Conservation (phyloP, 1,284 basidiomycete genomes). For the Uromyces viciae-fabae region DNA sequence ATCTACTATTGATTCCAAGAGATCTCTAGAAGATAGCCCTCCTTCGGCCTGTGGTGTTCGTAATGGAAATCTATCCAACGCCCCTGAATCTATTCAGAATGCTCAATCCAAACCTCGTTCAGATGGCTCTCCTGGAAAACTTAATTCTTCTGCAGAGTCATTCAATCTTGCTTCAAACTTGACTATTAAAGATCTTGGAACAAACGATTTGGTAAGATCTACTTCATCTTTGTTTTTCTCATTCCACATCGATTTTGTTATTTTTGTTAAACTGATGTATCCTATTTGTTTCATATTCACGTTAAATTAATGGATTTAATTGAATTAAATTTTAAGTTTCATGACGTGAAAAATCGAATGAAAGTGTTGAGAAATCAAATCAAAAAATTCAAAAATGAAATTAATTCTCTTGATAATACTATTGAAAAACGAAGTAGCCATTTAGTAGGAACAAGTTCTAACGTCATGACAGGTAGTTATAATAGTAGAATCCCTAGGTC, state of each 20-base stretch:
- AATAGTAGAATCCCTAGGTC: conserved; percentile 15
- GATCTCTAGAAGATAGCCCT: no score
- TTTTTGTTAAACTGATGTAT: not conserved
- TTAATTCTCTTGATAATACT: no score
- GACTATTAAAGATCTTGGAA: not conserved
- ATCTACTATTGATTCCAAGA: not conserved
- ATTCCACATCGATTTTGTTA: not conserved
- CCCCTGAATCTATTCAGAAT: not conserved
- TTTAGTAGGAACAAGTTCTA: not conserved
- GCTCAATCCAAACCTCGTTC: not conserved
- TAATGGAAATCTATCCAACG: not conserved
- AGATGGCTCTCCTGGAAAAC: not conserved
- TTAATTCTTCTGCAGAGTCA: not conserved
- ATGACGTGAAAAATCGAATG: conserved; percentile 11
- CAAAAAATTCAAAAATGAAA: conserved; percentile 15
- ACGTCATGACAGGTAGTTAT: not conserved
- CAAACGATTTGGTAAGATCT: conserved; percentile 33
- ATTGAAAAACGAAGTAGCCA: not conserved
- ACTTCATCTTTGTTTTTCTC: no score
- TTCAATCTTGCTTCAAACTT: not conserved
- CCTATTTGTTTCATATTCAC: no score
- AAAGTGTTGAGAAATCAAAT: conserved; percentile 22
- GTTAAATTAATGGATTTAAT: not conserved
- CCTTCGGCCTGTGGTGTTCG: no score
- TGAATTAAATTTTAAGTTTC: not conserved